Evolutionary conservation across 176 grass and related monocot species (phyloP).

Genomic region (Aegilops sharonensis): DNA sequence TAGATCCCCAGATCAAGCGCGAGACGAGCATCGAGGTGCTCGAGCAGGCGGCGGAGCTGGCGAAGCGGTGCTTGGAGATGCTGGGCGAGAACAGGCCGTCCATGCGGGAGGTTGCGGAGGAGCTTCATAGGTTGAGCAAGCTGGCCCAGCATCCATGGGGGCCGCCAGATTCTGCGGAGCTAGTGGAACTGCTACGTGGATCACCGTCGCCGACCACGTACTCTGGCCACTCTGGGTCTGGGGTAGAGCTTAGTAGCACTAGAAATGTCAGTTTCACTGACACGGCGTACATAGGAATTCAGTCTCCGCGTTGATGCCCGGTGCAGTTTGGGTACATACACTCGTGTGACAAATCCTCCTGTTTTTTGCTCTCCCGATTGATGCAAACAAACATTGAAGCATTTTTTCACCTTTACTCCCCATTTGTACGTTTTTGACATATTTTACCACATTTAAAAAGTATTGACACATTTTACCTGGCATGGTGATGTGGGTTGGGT

Average conservation of each 20-base stretch:
- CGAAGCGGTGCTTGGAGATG: slow-evolving; percentile 55
- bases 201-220: not conserved
- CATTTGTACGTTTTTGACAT: too few species aligned
- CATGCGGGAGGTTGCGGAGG: slow-evolving; percentile 57
- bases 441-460: too few species aligned
- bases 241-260: slow-evolving; percentile 14
- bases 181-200: slow-evolving; percentile 17
- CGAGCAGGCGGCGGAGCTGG: slow-evolving; percentile 49
- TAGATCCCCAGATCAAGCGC: slow-evolving; percentile 41
- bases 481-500: too few species aligned
- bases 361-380: not conserved
- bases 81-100: slow-evolving; percentile 48
- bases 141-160: slow-evolving; percentile 36
- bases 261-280: slow-evolving; percentile 18
- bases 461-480: too few species aligned
- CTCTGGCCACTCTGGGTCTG: slow-evolving; percentile 6
- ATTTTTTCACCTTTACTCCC: too few species aligned
- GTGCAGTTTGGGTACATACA: not conserved
- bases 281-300: slow-evolving; percentile 34
- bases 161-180: slow-evolving; percentile 20
- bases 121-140: slow-evolving; percentile 40
- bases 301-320: slow-evolving; percentile 32
- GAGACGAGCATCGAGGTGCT: slow-evolving; percentile 42
- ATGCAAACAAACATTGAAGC: too few species aligned
- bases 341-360: not conserved